phyloP scores from a whole-genome alignment of 768 basidiomycete species.

The Kwoniella newhampshirensis region DNA sequence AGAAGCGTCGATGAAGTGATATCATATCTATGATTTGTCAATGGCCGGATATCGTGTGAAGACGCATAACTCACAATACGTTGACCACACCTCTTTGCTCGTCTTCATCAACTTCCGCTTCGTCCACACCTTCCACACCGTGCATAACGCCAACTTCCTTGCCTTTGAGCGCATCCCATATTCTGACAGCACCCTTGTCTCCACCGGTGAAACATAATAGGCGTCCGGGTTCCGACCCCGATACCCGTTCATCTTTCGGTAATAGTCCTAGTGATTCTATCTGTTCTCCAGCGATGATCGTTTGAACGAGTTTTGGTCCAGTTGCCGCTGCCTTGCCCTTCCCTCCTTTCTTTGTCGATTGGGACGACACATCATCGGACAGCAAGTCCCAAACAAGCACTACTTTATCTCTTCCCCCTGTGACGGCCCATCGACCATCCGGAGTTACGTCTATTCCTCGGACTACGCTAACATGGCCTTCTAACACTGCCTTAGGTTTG shows the following conservation, averaged over 20 bases:
- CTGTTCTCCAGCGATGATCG: slow-evolving; percentile 74
- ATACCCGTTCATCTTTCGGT: slow-evolving; percentile 58
- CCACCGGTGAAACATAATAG: slow-evolving; percentile 85
- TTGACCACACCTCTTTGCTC: slow-evolving; percentile 81
- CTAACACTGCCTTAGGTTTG: slow-evolving; percentile 73
- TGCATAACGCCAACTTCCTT: slow-evolving; percentile 62
- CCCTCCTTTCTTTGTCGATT: slow-evolving; percentile 41
- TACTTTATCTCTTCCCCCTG: slow-evolving; percentile 89
- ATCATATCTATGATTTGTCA: slow-evolving; percentile 62
- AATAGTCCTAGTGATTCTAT: slow-evolving; percentile 82
- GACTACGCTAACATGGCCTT: slow-evolving; percentile 93
- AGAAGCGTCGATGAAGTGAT: slow-evolving; percentile 66
- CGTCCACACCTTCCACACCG: slow-evolving; percentile 55
- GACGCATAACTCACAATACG: slow-evolving; percentile 65
- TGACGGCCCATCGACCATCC: slow-evolving; percentile 87
- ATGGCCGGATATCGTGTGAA: slow-evolving; percentile 5
- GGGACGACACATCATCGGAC: slow-evolving; percentile 28
- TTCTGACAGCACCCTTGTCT: slow-evolving; percentile 76
- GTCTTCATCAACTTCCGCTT: slow-evolving; percentile 61
- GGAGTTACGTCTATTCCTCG: slow-evolving; percentile 78
- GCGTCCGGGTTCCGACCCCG: slow-evolving; percentile 53
- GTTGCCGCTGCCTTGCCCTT: slow-evolving; percentile 50
- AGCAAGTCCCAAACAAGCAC: slow-evolving; percentile 86
- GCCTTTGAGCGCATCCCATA: slow-evolving; percentile 78
- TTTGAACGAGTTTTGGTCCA: slow-evolving; percentile 66